Conservation (phyloP, 2,329 filamentous ascomycete genomes). For the Aspergillus awamori region DNA sequence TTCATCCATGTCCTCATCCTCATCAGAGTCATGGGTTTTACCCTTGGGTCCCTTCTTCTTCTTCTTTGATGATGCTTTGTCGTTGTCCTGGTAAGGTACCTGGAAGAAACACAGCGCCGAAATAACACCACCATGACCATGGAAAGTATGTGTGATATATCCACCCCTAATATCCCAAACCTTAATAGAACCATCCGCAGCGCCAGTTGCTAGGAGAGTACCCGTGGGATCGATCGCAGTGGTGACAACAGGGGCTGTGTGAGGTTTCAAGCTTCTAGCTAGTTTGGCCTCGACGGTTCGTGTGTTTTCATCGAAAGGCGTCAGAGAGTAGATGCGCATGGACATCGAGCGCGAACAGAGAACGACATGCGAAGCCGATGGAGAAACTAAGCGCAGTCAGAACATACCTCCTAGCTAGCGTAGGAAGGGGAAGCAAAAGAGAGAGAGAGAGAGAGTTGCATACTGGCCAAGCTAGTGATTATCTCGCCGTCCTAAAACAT, state of each 20-base stretch:
- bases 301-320: constrained; percentile 58
- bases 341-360: constrained; percentile 93
- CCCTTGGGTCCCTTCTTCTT: constrained; percentile 50
- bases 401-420: not conserved
- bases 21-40: constrained; percentile 28
- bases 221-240: constrained; percentile 83
- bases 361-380: constrained; percentile 83
- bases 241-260: constrained; percentile 85
- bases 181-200: constrained; percentile 90
- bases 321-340: constrained; percentile 85
- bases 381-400: constrained; percentile 65
- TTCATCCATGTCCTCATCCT: constrained; percentile 50
- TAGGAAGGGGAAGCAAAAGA: not conserved
- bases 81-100: constrained; percentile 53
- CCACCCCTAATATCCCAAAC: constrained; percentile 93
- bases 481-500: constrained; percentile 64
- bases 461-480: constrained; percentile 50
- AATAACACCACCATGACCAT: constrained; percentile 86
- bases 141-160: constrained; percentile 92
- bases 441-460: constrained; percentile 18
- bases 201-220: constrained; percentile 87
- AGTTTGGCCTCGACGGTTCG: constrained; percentile 67
- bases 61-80: constrained; percentile 42
- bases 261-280: constrained; percentile 81
- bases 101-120: constrained; percentile 93